These are phyloP conservation scores for Eragrostis curvula DNA, from an alignment of 176 grass and related monocot genomes.

Conservation along the genomic window DNA sequence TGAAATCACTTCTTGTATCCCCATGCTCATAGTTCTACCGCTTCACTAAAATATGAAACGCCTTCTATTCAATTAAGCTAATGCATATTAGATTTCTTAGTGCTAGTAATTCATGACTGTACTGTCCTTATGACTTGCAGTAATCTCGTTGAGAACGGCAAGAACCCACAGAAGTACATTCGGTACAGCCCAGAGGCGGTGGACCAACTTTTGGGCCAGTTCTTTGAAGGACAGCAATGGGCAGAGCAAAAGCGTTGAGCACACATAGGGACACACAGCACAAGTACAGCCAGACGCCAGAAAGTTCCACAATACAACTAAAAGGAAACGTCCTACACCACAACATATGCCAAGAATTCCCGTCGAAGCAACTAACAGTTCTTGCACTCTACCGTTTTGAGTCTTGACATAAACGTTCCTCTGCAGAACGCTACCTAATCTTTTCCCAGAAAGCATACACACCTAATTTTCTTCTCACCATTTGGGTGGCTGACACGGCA, in stretches of 20 bases:
- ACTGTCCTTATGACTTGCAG: conserved; percentile 39
- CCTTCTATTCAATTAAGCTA: not conserved
- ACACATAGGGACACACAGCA: not conserved
- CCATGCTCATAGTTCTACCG: not conserved
- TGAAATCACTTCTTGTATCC: not conserved
- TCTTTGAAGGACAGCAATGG: conserved; percentile 83
- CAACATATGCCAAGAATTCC: conserved; percentile 5
- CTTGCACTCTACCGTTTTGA: conserved; percentile 12
- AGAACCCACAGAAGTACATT: conserved; percentile 79
- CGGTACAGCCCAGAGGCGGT: conserved; percentile 71
- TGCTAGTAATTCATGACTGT: not conserved
- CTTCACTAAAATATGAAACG: not conserved
- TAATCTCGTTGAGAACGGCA: conserved; percentile 70
- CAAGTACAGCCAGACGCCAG: conserved; percentile 37
- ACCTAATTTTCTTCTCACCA: conserved; percentile 21
- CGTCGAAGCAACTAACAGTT: conserved; percentile 28
- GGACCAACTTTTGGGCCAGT: conserved; percentile 68
- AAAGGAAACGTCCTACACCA: conserved; percentile 8
- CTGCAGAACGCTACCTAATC: not conserved
- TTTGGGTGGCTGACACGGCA: conserved; percentile 31
- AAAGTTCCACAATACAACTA: conserved; percentile 28
- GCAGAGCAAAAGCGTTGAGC: conserved; percentile 66
- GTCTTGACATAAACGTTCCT: not conserved
- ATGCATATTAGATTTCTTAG: not conserved
- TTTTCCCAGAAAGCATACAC: conserved; percentile 8